These are phyloP conservation scores for Barnettozyma pratensis DNA, from an alignment of 805 yeast species.

Conservation along the genomic window DNA sequence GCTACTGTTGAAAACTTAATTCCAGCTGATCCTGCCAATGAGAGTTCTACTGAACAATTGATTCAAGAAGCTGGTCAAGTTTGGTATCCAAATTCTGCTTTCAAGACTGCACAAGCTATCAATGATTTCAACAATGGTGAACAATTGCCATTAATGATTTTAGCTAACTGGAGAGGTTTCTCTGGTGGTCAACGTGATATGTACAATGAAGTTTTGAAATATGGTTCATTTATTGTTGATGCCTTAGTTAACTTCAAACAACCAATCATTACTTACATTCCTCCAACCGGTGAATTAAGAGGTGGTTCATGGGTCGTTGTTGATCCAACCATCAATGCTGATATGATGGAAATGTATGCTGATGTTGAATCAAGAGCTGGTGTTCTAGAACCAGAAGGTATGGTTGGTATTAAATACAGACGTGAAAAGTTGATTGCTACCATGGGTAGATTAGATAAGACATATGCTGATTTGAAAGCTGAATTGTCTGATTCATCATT, in stretches of 20 bases:
- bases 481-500: conserved; percentile 50
- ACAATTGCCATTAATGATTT: conserved; percentile 92
- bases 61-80: conserved; percentile 98
- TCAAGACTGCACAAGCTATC: conserved; percentile 98
- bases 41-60: conserved; percentile 81
- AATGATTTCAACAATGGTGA: conserved; percentile 98
- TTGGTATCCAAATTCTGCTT: conserved; percentile 99
- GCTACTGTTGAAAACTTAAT: conserved; percentile 80
- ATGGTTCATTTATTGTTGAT: conserved; percentile 95
- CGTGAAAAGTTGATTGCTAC: conserved; percentile 87
- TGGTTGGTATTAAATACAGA: conserved; percentile 97
- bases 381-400: conserved; percentile 97
- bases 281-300: conserved; percentile 97
- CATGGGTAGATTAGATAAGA: conserved; percentile 82
- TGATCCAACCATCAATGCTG: conserved; percentile 94
- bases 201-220: conserved; percentile 97
- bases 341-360: conserved; percentile 99
- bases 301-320: conserved; percentile 99
- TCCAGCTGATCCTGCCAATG: conserved; percentile 99
- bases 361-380: conserved; percentile 95
- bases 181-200: conserved; percentile 99
- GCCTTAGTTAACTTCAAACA: conserved; percentile 94
- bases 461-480: conserved; percentile 62
- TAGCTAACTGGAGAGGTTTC: conserved; percentile 99
- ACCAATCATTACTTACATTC: conserved; percentile 95